Evolutionary conservation across 2,329 filamentous ascomycete genomes (phyloP).

Genomic region (Diatrype stigma): DNA sequence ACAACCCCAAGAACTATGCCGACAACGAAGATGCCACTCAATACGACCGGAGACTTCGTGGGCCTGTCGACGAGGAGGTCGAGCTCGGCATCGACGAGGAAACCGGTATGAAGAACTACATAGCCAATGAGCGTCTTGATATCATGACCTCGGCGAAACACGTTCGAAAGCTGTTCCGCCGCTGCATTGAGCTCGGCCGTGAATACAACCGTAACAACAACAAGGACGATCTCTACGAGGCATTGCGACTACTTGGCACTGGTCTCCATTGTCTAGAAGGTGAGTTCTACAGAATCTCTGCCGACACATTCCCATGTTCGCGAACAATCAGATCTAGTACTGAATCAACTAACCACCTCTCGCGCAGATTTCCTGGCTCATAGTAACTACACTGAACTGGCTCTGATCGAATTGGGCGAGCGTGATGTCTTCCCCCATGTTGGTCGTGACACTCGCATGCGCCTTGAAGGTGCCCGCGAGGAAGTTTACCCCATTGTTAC

Average conservation of each 20-base stretch:
- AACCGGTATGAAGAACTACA: constrained; percentile 88
- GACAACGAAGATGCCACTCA: constrained; percentile 81
- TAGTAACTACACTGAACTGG: constrained; percentile 88
- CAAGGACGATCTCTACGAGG: constrained; percentile 80
- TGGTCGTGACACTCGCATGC: constrained; percentile 67
- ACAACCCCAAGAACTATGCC: constrained; percentile 77
- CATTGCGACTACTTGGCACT: constrained; percentile 80
- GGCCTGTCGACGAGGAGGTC: constrained; percentile 70
- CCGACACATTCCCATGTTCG: background rate
- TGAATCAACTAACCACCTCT: too few relatives aligned
- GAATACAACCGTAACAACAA: constrained; percentile 62
- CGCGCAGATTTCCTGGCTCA: constrained; percentile 79
- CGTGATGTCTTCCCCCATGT: constrained; percentile 81
- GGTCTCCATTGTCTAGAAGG: constrained; percentile 84
- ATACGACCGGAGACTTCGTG: constrained; percentile 77
- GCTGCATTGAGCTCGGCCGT: constrained; percentile 76
- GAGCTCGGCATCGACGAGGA: constrained; percentile 76
- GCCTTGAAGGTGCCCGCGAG: constrained; percentile 60
- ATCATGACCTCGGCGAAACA: constrained; percentile 81
- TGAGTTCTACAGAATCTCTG: constrained; percentile 27
- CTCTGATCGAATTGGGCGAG: constrained; percentile 82
- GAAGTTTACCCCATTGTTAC: constrained; percentile 80
- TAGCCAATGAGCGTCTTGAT: constrained; percentile 73
- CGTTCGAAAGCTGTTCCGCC: constrained; percentile 67
- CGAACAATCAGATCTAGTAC: too few relatives aligned